Evolutionary conservation across 2,329 filamentous ascomycete species (phyloP).

Genomic region (Ascosphaera apis): DNA sequence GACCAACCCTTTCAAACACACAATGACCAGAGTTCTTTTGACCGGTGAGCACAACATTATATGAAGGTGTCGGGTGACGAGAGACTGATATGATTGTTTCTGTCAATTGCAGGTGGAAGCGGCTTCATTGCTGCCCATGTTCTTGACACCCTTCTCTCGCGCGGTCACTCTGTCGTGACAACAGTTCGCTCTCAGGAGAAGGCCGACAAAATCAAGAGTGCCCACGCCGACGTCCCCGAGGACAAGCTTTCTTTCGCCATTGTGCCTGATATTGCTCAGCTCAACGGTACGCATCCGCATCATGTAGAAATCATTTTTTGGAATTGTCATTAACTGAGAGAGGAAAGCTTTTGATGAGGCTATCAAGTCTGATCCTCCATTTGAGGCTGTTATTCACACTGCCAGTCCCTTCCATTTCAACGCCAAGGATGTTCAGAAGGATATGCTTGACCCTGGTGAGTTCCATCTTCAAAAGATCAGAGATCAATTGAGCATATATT

Average conservation of each 20-base stretch:
- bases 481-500: conserved; percentile 41
- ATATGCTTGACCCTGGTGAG: conserved; percentile 29
- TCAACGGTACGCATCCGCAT: conserved; percentile 4
- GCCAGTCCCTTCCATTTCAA: conserved; percentile 54
- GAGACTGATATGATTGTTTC: conserved; percentile 1
- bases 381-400: conserved; percentile 53
- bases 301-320: too few relatives aligned
- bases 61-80: neutral
- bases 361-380: conserved; percentile 36
- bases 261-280: conserved; percentile 46
- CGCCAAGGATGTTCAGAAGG: conserved; percentile 43
- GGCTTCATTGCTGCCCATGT: conserved; percentile 45
- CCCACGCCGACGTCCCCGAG: conserved; percentile 27
- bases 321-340: neutral
- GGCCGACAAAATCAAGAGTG: conserved; percentile 34
- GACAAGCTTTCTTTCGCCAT: conserved; percentile 40
- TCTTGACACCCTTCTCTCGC: conserved; percentile 34
- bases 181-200: conserved; percentile 40
- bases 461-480: conserved; percentile 16
- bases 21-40: conserved; percentile 10
- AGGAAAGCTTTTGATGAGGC: conserved; percentile 46
- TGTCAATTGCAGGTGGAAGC: conserved; percentile 25
- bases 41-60: conserved; percentile 5
- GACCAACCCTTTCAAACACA: neutral
- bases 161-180: conserved; percentile 36